Conservation (phyloP, 2,329 filamentous ascomycete species). For the Aspergillus ibericus region DNA sequence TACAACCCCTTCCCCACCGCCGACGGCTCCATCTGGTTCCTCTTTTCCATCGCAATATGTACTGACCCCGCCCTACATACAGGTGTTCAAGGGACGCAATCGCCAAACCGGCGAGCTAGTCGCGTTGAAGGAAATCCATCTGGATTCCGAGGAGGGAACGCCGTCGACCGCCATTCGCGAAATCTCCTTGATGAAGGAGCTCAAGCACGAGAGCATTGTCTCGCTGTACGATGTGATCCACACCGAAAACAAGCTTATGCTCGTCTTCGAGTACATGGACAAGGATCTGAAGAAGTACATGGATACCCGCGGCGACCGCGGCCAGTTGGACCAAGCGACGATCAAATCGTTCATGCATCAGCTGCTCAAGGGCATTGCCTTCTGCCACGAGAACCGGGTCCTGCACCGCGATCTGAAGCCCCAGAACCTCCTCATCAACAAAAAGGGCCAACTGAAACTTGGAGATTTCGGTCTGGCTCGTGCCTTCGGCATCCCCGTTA, state of each 20-base stretch:
- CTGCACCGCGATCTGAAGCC: constrained; percentile 95
- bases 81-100: constrained; percentile 99
- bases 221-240: constrained; percentile 98
- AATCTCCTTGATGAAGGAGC: constrained; percentile 98
- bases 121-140: constrained; percentile 96
- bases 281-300: constrained; percentile 98
- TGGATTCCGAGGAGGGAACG: constrained; percentile 97
- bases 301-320: constrained; percentile 87
- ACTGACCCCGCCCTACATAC: constrained; percentile 22
- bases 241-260: constrained; percentile 99
- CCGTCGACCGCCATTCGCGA: constrained; percentile 96
- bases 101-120: constrained; percentile 95
- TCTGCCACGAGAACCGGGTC: constrained; percentile 96
- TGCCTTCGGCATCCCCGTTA: constrained; percentile 95
- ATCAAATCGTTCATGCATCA: constrained; percentile 99
- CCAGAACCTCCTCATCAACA: constrained; percentile 94
- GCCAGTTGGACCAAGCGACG: constrained; percentile 80
- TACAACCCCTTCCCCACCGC: constrained; percentile 46
- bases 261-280: constrained; percentile 99
- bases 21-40: constrained; percentile 1
- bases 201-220: constrained; percentile 98
- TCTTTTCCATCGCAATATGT: neutral
- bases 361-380: constrained; percentile 90
- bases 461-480: constrained; percentile 92
- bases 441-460: constrained; percentile 83